phyloP scores from a whole-genome alignment of 2,329 filamentous ascomycete genomes.

The Boeremia exigua region DNA sequence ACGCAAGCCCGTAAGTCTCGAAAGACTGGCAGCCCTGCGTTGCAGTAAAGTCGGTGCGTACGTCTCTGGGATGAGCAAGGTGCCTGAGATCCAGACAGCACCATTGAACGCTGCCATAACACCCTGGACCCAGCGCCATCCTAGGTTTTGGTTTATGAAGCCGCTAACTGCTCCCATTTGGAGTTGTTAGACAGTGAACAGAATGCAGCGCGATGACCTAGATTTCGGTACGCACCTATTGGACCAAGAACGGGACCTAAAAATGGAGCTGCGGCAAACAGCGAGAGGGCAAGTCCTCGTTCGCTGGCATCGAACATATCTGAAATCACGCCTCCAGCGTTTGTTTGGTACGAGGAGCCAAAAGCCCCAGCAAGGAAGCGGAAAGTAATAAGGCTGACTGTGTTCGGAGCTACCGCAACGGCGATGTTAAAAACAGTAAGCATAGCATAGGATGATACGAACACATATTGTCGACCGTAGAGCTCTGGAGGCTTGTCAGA shows the following conservation, averaged over 20 bases:
- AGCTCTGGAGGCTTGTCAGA: conserved; percentile 20
- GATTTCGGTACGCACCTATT: too few relatives aligned
- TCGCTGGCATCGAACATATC: conserved; percentile 40
- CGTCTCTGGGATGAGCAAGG: neutral
- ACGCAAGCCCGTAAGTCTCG: neutral
- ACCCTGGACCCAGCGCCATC: conserved; percentile 66
- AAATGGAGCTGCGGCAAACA: conserved; percentile 36
- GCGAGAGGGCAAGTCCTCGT: conserved; percentile 37
- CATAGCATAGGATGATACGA: conserved; percentile 34
- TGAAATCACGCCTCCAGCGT: conserved; percentile 41
- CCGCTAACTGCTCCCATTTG: conserved; percentile 59
- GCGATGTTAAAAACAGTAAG: conserved; percentile 52
- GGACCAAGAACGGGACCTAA: conserved; percentile 65
- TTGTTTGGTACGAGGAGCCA: conserved; percentile 32
- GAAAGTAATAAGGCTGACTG: conserved; percentile 35
- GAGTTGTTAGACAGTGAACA: too few relatives aligned
- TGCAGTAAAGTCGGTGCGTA: neutral
- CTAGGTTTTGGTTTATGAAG: conserved; percentile 66
- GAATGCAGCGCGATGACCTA: too few relatives aligned
- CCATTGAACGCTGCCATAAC: neutral
- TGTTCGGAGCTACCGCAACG: conserved; percentile 35
- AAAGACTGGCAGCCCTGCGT: neutral
- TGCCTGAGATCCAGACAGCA: neutral
- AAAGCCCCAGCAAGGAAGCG: conserved; percentile 34
- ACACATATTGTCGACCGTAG: conserved; percentile 34